These are phyloP conservation scores for Backusella morwellensis DNA, from an alignment of 192 early-diverging fungal genomes.

Conservation along the genomic window DNA sequence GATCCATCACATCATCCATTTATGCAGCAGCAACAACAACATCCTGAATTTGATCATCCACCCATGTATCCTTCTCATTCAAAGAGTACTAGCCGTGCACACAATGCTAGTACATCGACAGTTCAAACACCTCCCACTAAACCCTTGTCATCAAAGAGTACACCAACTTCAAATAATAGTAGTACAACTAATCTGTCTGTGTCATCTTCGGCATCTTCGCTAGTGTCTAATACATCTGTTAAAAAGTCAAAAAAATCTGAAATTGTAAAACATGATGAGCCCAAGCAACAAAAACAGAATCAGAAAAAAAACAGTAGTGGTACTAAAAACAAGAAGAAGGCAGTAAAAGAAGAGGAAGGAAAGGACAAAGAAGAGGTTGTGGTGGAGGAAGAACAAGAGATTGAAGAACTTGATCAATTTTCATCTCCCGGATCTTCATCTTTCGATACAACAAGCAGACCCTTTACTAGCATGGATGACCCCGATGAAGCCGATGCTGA, in stretches of 20 bases:
- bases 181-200: slow-evolving; percentile 3
- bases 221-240: not conserved
- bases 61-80: not conserved
- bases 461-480: not conserved
- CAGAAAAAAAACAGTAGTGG: not conserved
- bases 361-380: not conserved
- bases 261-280: not conserved
- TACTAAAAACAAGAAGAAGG: not conserved
- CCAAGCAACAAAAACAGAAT: not conserved
- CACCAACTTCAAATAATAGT: not conserved
- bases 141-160: not conserved
- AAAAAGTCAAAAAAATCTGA: not conserved
- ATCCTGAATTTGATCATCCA: not conserved
- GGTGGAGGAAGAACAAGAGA: not conserved
- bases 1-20: not conserved
- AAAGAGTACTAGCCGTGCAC: not conserved
- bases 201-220: not conserved
- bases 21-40: not conserved
- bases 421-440: not conserved
- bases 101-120: not conserved
- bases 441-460: not conserved
- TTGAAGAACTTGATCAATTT: not conserved
- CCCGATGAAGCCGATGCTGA: not conserved
- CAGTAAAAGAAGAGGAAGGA: not conserved
- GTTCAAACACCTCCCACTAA: not conserved